A percentile compares a stretch with the other conserved stretches of the same genome.
Conservation (phyloP, 345 rosid species). For the rapeseed (Brassica napus) region Da-Ae NC_063446.1:23657001-23657500, state of each 20-base stretch:
- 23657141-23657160: too few relatives aligned
- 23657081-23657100: not conserved
- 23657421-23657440: not conserved
- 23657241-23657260: too few relatives aligned
- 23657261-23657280: too few relatives aligned
- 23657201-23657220: too few relatives aligned
- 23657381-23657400: not conserved
- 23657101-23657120: not conserved
- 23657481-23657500: not conserved
- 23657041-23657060: not conserved
- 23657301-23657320: too few relatives aligned
- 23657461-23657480: constrained; percentile 18
- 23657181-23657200: too few relatives aligned
- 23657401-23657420: not conserved
- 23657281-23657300: too few relatives aligned
- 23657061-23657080: not conserved
- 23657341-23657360: not conserved
- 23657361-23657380: too few relatives aligned
- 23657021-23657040: not conserved
- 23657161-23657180: too few relatives aligned
- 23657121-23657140: too few relatives aligned
- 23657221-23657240: too few relatives aligned
- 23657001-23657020: not conserved
- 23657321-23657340: too few relatives aligned
- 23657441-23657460: constrained; percentile 27